Evolutionary conservation across 208 protist genomes (phyloP).

Genomic region (Leishmania arabica): DNA sequence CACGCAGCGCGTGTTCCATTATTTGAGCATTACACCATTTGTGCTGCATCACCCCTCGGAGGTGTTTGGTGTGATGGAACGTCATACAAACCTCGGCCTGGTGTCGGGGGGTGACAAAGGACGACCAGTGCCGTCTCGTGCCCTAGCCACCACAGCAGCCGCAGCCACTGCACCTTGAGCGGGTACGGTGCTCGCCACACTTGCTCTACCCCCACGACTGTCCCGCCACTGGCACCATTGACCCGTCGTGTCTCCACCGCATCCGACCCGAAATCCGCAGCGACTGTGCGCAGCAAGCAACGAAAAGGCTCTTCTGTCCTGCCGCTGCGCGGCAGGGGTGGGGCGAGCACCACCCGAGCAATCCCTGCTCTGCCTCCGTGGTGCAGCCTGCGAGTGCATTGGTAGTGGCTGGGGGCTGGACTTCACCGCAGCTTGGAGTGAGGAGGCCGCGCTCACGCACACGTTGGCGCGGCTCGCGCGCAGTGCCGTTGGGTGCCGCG

Average conservation of each 20-base stretch:
- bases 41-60: slow-evolving; percentile 44
- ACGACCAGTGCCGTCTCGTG: slow-evolving; percentile 40
- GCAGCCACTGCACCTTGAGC: slow-evolving; percentile 19
- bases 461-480: background rate
- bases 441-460: background rate
- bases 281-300: slow-evolving; percentile 9
- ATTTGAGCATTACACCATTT: slow-evolving; percentile 65
- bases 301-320: slow-evolving; percentile 9
- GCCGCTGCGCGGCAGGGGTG: slow-evolving; percentile 4
- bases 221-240: slow-evolving; percentile 7
- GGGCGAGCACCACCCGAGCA: slow-evolving; percentile 5
- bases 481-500: background rate
- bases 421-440: background rate
- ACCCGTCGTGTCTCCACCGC: slow-evolving; percentile 12
- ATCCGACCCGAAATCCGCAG: slow-evolving; percentile 22
- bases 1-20: slow-evolving; percentile 50
- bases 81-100: slow-evolving; percentile 63
- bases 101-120: slow-evolving; percentile 41
- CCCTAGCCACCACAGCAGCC: slow-evolving; percentile 29
- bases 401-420: background rate
- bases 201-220: slow-evolving; percentile 17
- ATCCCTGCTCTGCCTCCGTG: slow-evolving; percentile 9
- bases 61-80: slow-evolving; percentile 57
- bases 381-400: background rate
- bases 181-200: slow-evolving; percentile 12